Conservation (phyloP, 768 basidiomycete genomes). For the Rhodotorula kratochvilovae region DNA sequence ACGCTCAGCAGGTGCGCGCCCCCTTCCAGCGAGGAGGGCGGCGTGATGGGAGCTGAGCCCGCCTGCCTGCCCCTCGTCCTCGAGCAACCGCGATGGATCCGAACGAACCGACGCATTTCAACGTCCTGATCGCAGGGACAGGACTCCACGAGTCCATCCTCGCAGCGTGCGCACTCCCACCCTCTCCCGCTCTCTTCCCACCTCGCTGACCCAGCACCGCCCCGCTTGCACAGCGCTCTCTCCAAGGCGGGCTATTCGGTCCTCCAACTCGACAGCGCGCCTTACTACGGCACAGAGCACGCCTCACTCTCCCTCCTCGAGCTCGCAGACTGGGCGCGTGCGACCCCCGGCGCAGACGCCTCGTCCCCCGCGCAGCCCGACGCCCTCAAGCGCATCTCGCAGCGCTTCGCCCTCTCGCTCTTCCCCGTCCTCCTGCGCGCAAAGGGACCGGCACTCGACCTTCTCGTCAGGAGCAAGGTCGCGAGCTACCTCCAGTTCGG, state of each 20-base stretch:
- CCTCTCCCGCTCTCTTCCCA: neutral
- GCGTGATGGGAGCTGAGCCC: neutral
- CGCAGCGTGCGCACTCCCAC: slow-evolving; percentile 66
- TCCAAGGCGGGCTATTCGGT: slow-evolving; percentile 82
- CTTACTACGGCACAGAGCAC: slow-evolving; percentile 78
- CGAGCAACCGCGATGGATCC: slow-evolving; percentile 15
- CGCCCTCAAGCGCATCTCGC: slow-evolving; percentile 56
- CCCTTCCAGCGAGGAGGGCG: neutral
- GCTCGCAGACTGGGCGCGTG: slow-evolving; percentile 60
- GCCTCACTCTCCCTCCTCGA: slow-evolving; percentile 80
- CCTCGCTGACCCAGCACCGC: neutral
- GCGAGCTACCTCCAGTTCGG: slow-evolving; percentile 87
- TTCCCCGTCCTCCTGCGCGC: slow-evolving; percentile 75
- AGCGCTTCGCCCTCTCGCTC: slow-evolving; percentile 82
- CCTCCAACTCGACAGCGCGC: slow-evolving; percentile 77
- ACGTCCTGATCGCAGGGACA: slow-evolving; percentile 51
- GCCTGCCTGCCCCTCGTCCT: neutral
- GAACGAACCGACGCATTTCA: slow-evolving; percentile 46
- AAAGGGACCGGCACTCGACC: slow-evolving; percentile 68
- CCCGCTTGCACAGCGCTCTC: slow-evolving; percentile 60
- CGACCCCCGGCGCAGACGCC: neutral
- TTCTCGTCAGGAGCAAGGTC: slow-evolving; percentile 75
- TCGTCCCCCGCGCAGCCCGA: slow-evolving; percentile 12
- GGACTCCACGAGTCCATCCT: slow-evolving; percentile 71
- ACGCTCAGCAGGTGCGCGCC: too few species aligned